Base-by-base conservation (phyloP, 768 basidiomycete species). In the Dictyophora rubrovolvata region DNA sequence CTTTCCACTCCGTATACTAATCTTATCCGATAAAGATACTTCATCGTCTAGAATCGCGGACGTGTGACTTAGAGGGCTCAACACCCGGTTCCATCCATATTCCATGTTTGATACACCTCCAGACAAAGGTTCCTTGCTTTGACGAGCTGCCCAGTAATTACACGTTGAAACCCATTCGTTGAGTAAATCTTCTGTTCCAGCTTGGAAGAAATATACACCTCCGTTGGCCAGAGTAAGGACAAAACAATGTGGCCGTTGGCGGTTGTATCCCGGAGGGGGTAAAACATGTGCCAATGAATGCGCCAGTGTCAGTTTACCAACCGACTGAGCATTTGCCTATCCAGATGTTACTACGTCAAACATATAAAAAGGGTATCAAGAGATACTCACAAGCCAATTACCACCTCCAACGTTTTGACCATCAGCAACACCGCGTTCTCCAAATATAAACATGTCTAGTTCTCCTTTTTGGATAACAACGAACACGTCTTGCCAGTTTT, bases 51-150 rank as follows among this genome's bases (percentile, higher is more conserved):
- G 80, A 10, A 34, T 59, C 6, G 57, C 51, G 14, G 57, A 21
- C 34, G 46, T 59, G 16, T 59, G 57, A 18, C 75, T 69, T 46
- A 75, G 64, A 2, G 77, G 67, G 60, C 86, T 86, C 22, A 75
- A 65, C 8, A 92, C 79, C 18, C 90, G 80, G 69, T 84, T 94
- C 96, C 96, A 99, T 9, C 96, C 96, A 68, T 98, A 96, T 70
- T 99, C 96, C 89, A 98, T 95, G 73, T 98, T 99, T 53, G 92
- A 93, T 8, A 99, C 94, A 21, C 96, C 96, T 5, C 96, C 96
- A 1, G 89, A 80, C 2, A 99, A 79, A 1, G 96, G 96, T 68
- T 97, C 94, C 65, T 95, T 93, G 71, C 90, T 93, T 58, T 85
- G 89, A 49, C 96, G 79, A 1, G 95, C 96, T 0, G 96, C 91